phyloP scores from a whole-genome alignment of 768 basidiomycete species.

The Leccinum obscurum region DNA sequence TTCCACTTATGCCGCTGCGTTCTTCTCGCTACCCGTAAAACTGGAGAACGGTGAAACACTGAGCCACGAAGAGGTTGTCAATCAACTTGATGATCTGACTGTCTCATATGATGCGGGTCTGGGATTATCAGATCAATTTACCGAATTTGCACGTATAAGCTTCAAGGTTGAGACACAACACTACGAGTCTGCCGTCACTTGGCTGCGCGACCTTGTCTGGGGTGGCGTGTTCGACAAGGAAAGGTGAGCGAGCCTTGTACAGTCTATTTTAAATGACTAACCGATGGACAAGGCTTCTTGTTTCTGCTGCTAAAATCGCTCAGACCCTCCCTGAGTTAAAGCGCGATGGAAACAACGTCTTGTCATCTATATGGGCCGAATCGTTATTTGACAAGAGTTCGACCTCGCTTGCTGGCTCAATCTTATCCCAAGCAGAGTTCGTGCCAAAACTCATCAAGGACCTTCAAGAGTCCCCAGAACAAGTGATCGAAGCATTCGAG shows the following conservation, averaged over 20 bases:
- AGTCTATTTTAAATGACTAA: constrained; percentile 2
- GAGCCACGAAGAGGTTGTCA: constrained; percentile 86
- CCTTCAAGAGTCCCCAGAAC: constrained; percentile 70
- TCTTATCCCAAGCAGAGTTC: constrained; percentile 77
- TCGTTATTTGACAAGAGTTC: constrained; percentile 69
- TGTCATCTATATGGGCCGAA: constrained; percentile 67
- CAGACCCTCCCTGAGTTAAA: constrained; percentile 91
- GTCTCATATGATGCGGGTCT: constrained; percentile 79
- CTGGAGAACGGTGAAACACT: constrained; percentile 68
- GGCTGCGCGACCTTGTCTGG: constrained; percentile 83
- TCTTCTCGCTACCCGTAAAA: constrained; percentile 87
- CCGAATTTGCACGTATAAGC: constrained; percentile 70
- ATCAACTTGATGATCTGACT: constrained; percentile 87
- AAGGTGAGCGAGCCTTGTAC: constrained; percentile 45
- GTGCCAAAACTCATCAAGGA: constrained; percentile 71
- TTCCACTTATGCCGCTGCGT: constrained; percentile 73
- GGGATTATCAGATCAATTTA: constrained; percentile 64
- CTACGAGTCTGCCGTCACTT: constrained; percentile 81
- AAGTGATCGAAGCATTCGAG: constrained; percentile 73
- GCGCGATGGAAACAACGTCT: constrained; percentile 81
- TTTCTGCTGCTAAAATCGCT: constrained; percentile 83
- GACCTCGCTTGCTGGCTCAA: constrained; percentile 62
- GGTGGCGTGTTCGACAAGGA: constrained; percentile 76
- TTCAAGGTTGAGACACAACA: constrained; percentile 82
- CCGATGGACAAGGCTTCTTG: constrained; percentile 58